Evolutionary conservation across 306 rosid genomes (phyloP).

Genomic region (Pyrus betulifolia): DNA sequence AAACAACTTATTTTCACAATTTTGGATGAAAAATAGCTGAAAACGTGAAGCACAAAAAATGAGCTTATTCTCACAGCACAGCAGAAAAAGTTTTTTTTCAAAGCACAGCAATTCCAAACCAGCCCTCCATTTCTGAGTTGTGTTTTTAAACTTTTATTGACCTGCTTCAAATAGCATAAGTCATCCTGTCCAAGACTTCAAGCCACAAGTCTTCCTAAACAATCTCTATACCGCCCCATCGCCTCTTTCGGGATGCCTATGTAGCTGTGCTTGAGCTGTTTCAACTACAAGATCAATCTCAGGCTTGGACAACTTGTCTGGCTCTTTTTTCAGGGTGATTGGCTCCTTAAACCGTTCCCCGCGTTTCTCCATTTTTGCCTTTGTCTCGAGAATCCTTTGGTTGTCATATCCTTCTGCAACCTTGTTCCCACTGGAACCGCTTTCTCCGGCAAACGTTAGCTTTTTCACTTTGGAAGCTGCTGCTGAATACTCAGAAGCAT

Average conservation of each 20-base stretch:
- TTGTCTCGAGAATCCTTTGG: slow-evolving; percentile 49
- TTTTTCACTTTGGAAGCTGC: slow-evolving; percentile 7
- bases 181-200: neutral
- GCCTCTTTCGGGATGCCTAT: slow-evolving; percentile 60
- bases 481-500: slow-evolving; percentile 22
- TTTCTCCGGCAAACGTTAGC: slow-evolving; percentile 9
- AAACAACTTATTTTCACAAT: no score
- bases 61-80: no score
- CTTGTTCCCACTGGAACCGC: slow-evolving; percentile 12
- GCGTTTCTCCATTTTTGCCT: slow-evolving; percentile 78
- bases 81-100: no score
- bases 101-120: no score
- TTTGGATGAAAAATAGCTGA: no score
- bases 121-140: neutral
- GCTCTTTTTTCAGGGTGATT: slow-evolving; percentile 33
- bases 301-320: slow-evolving; percentile 31
- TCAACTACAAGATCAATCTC: slow-evolving; percentile 24
- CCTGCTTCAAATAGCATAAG: slow-evolving; percentile 2
- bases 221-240: slow-evolving; percentile 36
- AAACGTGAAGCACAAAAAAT: no score
- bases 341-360: slow-evolving; percentile 74
- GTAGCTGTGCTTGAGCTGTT: slow-evolving; percentile 30
- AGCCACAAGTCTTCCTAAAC: neutral
- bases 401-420: slow-evolving; percentile 26
- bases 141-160: neutral